phyloP scores from a whole-genome alignment of 2,329 filamentous ascomycete genomes.

The Amphichorda felina region DNA sequence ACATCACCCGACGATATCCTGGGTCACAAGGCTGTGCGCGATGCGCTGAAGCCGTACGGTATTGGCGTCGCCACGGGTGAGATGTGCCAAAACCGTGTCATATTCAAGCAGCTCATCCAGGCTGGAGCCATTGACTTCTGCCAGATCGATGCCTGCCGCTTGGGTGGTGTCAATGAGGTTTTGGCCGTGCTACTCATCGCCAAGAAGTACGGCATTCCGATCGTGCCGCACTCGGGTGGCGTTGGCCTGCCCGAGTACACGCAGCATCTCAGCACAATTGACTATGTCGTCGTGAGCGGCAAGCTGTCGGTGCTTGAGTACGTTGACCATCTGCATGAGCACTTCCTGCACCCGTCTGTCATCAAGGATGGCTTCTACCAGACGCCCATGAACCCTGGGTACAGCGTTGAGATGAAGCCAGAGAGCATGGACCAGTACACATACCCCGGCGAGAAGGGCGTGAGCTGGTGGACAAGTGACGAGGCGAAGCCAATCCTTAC shows the following conservation, averaged over 20 bases:
- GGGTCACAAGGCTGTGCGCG: slow-evolving; percentile 74
- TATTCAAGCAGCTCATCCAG: slow-evolving; percentile 85
- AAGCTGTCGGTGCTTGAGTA: slow-evolving; percentile 79
- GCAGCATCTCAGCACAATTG: slow-evolving; percentile 83
- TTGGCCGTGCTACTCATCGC: slow-evolving; percentile 83
- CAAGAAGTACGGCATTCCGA: slow-evolving; percentile 64
- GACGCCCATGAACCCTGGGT: slow-evolving; percentile 72
- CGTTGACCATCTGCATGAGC: slow-evolving; percentile 87
- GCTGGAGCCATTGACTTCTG: slow-evolving; percentile 75
- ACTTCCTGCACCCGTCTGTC: slow-evolving; percentile 71
- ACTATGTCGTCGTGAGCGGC: slow-evolving; percentile 78
- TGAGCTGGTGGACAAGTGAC: slow-evolving; percentile 77
- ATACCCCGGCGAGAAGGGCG: slow-evolving; percentile 65
- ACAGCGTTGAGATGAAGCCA: slow-evolving; percentile 88
- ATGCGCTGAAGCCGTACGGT: slow-evolving; percentile 60
- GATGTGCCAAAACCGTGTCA: slow-evolving; percentile 90
- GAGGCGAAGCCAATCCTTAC: slow-evolving; percentile 68
- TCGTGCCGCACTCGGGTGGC: slow-evolving; percentile 82
- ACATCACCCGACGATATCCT: slow-evolving; percentile 84
- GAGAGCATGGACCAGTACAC: slow-evolving; percentile 72
- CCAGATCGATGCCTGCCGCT: slow-evolving; percentile 81
- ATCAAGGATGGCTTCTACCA: slow-evolving; percentile 82
- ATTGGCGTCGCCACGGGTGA: slow-evolving; percentile 87
- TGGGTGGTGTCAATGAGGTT: slow-evolving; percentile 86
- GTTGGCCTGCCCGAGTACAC: slow-evolving; percentile 91